phyloP scores from a whole-genome alignment of 1,284 basidiomycete genomes.

The Leccinum glutinopallens region DNA sequence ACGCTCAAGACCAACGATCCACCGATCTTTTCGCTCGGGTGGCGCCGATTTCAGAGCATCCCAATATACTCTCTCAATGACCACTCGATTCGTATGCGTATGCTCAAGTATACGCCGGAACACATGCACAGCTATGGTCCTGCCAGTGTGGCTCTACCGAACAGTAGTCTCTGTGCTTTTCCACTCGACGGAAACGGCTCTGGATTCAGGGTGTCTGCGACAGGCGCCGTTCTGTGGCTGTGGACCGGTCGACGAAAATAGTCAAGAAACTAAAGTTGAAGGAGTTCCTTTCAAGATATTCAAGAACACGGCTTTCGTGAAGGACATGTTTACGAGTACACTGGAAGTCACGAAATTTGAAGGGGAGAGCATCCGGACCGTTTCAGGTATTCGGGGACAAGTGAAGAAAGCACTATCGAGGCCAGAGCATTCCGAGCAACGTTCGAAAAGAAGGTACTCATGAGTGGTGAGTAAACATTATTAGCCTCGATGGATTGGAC shows the following conservation, averaged over 20 bases:
- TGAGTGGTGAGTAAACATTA: conserved; percentile 72
- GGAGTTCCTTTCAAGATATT: conserved; percentile 96
- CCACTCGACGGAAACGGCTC: conserved; percentile 66
- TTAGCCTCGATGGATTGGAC: not conserved
- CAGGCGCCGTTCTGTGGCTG: conserved; percentile 89
- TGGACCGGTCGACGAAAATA: conserved; percentile 90
- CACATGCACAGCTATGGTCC: conserved; percentile 99
- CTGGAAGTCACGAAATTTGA: conserved; percentile 99
- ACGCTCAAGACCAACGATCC: conserved; percentile 99
- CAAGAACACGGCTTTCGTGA: conserved; percentile 99
- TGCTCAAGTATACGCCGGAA: conserved; percentile 99
- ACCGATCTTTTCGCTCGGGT: conserved; percentile 92
- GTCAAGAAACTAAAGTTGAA: conserved; percentile 98
- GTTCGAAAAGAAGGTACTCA: conserved; percentile 97
- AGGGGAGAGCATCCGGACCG: conserved; percentile 93
- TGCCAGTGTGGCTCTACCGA: conserved; percentile 71
- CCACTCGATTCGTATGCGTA: conserved; percentile 95
- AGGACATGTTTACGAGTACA: conserved; percentile 94
- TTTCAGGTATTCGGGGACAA: conserved; percentile 95
- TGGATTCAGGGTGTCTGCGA: conserved; percentile 90
- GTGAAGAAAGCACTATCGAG: conserved; percentile 95
- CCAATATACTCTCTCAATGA: conserved; percentile 98
- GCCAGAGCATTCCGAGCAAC: conserved; percentile 96
- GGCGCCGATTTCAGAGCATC: conserved; percentile 94
- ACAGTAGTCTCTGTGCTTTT: conserved; percentile 97